Evolutionary conservation across 352 stramenopile genomes (phyloP).

Genomic region (Globisporangium apiculatum): DNA sequence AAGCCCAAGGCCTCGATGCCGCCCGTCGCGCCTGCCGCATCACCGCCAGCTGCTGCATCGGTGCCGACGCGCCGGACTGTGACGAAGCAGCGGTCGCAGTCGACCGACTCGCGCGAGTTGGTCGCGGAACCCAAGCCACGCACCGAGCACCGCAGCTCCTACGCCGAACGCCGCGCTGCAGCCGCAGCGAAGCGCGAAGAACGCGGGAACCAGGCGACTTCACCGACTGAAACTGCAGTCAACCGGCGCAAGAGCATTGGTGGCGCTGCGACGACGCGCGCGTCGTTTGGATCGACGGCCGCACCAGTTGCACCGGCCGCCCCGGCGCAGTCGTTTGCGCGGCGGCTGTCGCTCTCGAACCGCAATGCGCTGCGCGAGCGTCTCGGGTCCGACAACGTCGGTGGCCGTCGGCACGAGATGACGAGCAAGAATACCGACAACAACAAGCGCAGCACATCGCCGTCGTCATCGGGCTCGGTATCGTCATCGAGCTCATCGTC

Average conservation of each 20-base stretch:
- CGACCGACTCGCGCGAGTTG: slow-evolving; percentile 10
- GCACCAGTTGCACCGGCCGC: background rate
- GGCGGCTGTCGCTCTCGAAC: slow-evolving; percentile 5
- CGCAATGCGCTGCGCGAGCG: slow-evolving; percentile 5
- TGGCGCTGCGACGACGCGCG: background rate
- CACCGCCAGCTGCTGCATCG: background rate
- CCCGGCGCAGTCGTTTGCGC: background rate
- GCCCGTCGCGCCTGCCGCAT: background rate
- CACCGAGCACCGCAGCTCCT: slow-evolving; percentile 5
- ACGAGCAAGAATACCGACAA: slow-evolving; percentile 5
- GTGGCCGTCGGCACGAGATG: slow-evolving; percentile 3
- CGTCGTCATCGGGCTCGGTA: slow-evolving; percentile 17
- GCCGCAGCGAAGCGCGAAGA: background rate
- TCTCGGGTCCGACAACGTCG: slow-evolving; percentile 7
- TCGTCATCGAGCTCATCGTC: slow-evolving; percentile 13
- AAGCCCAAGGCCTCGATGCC: background rate
- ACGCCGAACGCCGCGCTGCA: background rate
- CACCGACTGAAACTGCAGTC: background rate
- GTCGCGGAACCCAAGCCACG: background rate
- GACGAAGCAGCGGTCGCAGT: slow-evolving; percentile 10
- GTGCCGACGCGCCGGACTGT: background rate
- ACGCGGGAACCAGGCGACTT: background rate
- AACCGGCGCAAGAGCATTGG: slow-evolving; percentile 8
- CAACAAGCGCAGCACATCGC: slow-evolving; percentile 13
- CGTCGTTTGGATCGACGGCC: background rate